Base-by-base conservation (phyloP, 495 filamentous ascomycete species). In the Penicillium fimorum region DNA sequence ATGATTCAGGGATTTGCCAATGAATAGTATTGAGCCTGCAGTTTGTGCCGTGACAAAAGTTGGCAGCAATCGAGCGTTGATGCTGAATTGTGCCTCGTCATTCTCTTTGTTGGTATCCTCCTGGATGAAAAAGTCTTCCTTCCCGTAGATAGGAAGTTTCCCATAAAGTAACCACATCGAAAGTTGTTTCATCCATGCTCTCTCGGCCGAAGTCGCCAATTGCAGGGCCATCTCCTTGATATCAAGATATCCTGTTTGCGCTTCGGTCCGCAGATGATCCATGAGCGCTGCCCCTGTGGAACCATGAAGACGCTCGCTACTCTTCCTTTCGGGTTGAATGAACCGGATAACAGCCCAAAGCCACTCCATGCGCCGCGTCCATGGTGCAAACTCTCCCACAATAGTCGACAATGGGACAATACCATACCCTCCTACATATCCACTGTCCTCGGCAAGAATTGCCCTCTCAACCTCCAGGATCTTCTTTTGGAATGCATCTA, bases 161-260 rank as follows among this genome's bases (percentile, higher is more conserved):
- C 94, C 94, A 68, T 96, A 95, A 12, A 97, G 69, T 6, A 96
- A 76, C 93, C 93, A 98, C 51, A 88, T 87, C 3, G 90, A 87
- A 7, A 92, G 74, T 68, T 96, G 91, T 65, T 89, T 87, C 70
- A 98, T 77, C 94, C 94, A 98, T 11, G 92, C 88, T 15, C 79
- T 86, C 73, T 98, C 94, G 0, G 92, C 93, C 6, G 89, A 83
- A 40, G 67, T 78, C n/a, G 87, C 80, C 18, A 97, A 74, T 44
- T 86, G 77, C 40, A 84, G 61, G 0, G 89, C 86, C 32, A 87
- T 85, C 49, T 84, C 81, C 61, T 91, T 89, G 47, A 98, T 85
- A 60, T 96, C 90, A 15, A 80, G 73, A 67, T 94, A 97, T 41
- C 94, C 94, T n/a, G 93, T 97, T 63, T 89, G 85, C 45, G 89